Evolutionary conservation across 2,329 filamentous ascomycete genomes (phyloP), one percentile per base, ranked within the genome.

Genomic region (Periconia sp.): DNA sequence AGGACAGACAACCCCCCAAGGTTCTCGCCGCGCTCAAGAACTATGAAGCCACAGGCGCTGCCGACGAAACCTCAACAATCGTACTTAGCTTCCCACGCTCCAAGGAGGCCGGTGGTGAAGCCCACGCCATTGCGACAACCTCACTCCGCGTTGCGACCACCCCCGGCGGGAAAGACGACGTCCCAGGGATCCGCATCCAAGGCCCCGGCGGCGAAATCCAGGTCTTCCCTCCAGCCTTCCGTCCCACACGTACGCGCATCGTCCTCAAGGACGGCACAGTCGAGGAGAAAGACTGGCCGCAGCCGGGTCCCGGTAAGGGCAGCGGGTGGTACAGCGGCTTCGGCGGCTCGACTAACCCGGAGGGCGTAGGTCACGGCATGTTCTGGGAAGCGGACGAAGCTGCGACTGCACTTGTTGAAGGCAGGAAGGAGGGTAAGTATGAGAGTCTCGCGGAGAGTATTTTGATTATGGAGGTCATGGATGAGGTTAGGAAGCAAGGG

Each of bases 311-410:
- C 8, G 77, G 77, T n/a, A 72, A 74, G 59, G 76, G 76, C 20
- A 76, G 72, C 47, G 75, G 74, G 7, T 81, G 76, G 75, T 69
- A 72, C 62, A 81, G 80, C 52, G 78, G 78, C 30, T 81, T 80
- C 52, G 75, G 73, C 15, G 72, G 66, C 41, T 57, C 57, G 23
- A 66, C 62, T 50, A 70, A 78, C 31, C 76, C 82, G 53, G 83
- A 85, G 27, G 82, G 79, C 14, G 75, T 79, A 62, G 91, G 90
- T 11, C 87, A 91, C 59, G 91, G 91, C 47, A 94, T 95, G 90
- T 94, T 91, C 76, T 93, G 88, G 88, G 89, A 92, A 72, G 90
- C 90, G 1, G 90, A 92, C 70, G 90, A 91, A 77, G 88, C 85
- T 59, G 90, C 87, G 27, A 81, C 86, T 44, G 90, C 88, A 61